Percentiles rank a stretch among this genome's conserved stretches.
phyloP scores from a whole-genome alignment of 768 basidiomycete genomes.

The Rhodosporidiobolus odoratus region DNA sequence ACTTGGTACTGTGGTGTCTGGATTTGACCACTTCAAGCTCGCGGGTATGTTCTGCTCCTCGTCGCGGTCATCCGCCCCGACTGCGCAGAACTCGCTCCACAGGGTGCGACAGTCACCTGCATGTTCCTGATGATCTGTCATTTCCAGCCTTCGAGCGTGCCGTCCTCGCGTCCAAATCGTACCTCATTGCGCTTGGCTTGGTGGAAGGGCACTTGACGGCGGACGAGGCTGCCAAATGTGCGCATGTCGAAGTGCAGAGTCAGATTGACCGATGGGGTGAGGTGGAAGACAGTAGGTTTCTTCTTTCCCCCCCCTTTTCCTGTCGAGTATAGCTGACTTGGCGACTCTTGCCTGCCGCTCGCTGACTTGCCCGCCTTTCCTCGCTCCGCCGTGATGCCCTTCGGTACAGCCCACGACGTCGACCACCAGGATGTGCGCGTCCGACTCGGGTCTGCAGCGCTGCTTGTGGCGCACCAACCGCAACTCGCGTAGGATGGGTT shows the following conservation, averaged over 20 bases:
- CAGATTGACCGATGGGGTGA: conserved; percentile 99
- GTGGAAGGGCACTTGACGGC: conserved; percentile 68
- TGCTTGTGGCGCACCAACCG: conserved; percentile 23
- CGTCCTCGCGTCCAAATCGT: conserved; percentile 82
- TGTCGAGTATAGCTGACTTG: background rate
- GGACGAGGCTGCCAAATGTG: conserved; percentile 75
- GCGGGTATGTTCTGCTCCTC: conserved; percentile 61
- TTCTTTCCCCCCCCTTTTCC: background rate
- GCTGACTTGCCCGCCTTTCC: background rate
- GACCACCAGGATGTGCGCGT: conserved; percentile 89
- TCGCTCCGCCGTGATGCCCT: too few relatives aligned
- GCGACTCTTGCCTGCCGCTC: background rate
- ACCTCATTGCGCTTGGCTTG: conserved; percentile 78
- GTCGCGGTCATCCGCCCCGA: rapidly evolving
- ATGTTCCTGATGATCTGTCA: background rate
- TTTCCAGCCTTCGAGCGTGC: conserved; percentile 78
- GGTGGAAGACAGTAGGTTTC: conserved; percentile 86
- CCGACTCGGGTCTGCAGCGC: conserved; percentile 64
- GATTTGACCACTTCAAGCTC: conserved; percentile 76
- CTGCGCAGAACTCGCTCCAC: too few relatives aligned
- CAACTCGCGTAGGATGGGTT: conserved; percentile 12
- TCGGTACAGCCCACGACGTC: conserved; percentile 79
- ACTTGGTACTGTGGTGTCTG: conserved; percentile 57
- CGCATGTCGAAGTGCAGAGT: conserved; percentile 87
- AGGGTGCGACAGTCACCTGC: background rate